These are phyloP conservation scores for Pyrus bretschneideri DNA, from an alignment of 306 rosid species.

Conservation along the genomic window DNA sequence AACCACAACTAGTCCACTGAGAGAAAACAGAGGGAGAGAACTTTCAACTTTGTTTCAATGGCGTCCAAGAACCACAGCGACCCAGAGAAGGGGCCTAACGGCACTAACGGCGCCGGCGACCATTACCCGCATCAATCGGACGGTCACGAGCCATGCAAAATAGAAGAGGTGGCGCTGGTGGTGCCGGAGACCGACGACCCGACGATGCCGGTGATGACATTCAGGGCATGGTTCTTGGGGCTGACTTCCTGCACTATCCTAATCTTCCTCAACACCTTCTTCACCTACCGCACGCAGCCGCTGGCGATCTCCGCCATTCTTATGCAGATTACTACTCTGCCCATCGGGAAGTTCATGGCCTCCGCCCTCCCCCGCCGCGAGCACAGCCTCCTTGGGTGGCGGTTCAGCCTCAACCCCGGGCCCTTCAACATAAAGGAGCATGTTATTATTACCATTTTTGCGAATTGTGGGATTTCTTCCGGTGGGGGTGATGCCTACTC, in stretches of 20 bases:
- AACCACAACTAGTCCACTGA: neutral
- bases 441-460: slow-evolving; percentile 85
- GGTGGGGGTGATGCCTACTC: slow-evolving; percentile 99
- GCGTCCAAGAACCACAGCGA: slow-evolving; percentile 27
- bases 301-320: slow-evolving; percentile 86
- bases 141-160: slow-evolving; percentile 30
- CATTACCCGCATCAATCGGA: neutral
- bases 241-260: slow-evolving; percentile 47
- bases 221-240: slow-evolving; percentile 88
- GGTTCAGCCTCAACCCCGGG: slow-evolving; percentile 66
- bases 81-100: slow-evolving; percentile 37
- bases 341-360: slow-evolving; percentile 87
- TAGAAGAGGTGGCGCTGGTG: slow-evolving; percentile 91
- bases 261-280: slow-evolving; percentile 91
- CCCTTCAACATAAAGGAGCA: slow-evolving; percentile 96
- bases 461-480: slow-evolving; percentile 71
- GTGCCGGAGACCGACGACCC: slow-evolving; percentile 99
- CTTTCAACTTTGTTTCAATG: slow-evolving; percentile 30
- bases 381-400: slow-evolving; percentile 34
- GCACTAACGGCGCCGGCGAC: neutral
- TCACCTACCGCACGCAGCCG: slow-evolving; percentile 90
- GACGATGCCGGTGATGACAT: slow-evolving; percentile 79
- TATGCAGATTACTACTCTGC: slow-evolving; percentile 84
- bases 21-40: neutral
- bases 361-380: slow-evolving; percentile 50